Conservation (phyloP, 129 eudicot species). For the Lactuca saligna region DNA sequence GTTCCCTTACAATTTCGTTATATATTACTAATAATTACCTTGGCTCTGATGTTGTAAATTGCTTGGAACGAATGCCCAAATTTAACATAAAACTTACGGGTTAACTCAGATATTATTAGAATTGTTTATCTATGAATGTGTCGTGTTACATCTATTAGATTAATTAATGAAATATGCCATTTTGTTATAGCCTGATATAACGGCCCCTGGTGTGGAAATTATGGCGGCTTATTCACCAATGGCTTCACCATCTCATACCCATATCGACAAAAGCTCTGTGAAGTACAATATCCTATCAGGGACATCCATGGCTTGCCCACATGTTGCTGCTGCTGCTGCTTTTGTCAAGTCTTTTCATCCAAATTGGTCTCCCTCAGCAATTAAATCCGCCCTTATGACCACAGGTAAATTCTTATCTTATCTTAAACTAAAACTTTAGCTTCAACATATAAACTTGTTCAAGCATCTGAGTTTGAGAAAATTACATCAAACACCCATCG, state of each 20-base stretch:
- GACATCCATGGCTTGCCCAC: conserved; percentile 33
- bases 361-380: conserved; percentile 29
- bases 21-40: too few species aligned
- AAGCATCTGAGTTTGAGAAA: too few species aligned
- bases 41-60: neutral
- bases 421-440: too few species aligned
- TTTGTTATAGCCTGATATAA: conserved; percentile 37
- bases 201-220: conserved; percentile 12
- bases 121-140: neutral
- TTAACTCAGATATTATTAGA: too few species aligned
- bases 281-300: conserved; percentile 19
- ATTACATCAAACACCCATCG: too few species aligned
- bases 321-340: conserved; percentile 30
- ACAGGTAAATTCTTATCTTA: conserved; percentile 10
- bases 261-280: conserved; percentile 6
- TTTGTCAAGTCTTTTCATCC: conserved; percentile 30
- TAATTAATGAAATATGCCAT: neutral
- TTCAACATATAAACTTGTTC: too few species aligned
- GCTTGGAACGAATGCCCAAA: too few species aligned
- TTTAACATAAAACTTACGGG: too few species aligned
- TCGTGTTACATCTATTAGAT: neutral
- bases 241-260: neutral
- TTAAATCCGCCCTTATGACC: conserved; percentile 34
- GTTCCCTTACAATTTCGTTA: too few species aligned
- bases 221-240: conserved; percentile 16